phyloP scores from a whole-genome alignment of 1,284 basidiomycete species.

The Ceratobasidium theobromae region DNA sequence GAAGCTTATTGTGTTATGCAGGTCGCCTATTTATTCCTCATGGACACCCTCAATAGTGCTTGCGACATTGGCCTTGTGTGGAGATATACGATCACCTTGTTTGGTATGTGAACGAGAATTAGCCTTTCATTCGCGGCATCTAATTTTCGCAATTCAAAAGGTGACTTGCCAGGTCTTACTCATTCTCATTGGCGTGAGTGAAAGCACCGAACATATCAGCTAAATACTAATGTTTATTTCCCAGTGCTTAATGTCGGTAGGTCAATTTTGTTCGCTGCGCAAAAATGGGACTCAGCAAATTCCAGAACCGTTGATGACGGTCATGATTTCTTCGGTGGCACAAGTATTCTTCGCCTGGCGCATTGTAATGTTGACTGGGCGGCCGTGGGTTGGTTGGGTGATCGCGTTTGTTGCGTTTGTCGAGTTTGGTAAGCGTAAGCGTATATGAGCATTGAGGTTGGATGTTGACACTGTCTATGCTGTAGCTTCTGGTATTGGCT shows the following conservation, averaged over 20 bases:
- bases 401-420: slow-evolving; percentile 5
- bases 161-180: neutral
- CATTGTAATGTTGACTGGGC: neutral
- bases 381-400: slow-evolving; percentile 4
- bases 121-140: neutral
- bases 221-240: neutral
- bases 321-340: slow-evolving; percentile 4
- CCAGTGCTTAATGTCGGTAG: no score
- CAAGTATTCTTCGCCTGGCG: slow-evolving; percentile 32
- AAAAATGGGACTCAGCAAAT: no score
- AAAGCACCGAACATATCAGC: no score
- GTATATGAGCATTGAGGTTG: no score
- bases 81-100: slow-evolving; percentile 24
- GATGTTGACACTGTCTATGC: no score
- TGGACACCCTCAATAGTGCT: slow-evolving; percentile 7
- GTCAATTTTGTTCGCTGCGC: neutral
- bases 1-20: neutral
- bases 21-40: neutral
- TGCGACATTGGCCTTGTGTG: slow-evolving; percentile 11
- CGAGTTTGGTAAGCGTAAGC: slow-evolving; percentile 3
- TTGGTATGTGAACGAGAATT: neutral
- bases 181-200: slow-evolving; percentile 25
- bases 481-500: slow-evolving; percentile 43
- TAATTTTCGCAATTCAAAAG: neutral
- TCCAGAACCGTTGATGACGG: neutral